Evolutionary conservation across 2,329 filamentous ascomycete genomes (phyloP), one percentile per base, ranked within the genome.

Genomic region (Paradendryphiella salina): DNA sequence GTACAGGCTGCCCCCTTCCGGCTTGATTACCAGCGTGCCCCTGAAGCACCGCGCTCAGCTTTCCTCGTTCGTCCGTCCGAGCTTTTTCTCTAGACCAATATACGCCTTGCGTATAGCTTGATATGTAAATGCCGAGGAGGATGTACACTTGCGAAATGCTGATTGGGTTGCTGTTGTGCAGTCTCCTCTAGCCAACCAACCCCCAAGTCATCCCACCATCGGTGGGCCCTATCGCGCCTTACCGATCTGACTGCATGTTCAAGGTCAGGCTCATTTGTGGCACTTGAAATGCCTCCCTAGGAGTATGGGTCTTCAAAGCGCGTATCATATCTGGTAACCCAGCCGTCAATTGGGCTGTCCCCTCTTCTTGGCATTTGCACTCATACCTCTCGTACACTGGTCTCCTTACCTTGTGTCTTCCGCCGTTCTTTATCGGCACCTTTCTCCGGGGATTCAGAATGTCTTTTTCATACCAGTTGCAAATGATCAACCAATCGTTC

Each of bases 401-500:
- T 14, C 13, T 13, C n/a, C 5, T 26, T 15, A 10, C 6, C 33
- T 31, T 8, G 26, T 10, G 8, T n/a, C 5, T 36, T 37, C 26
- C 29, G 11, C 15, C 13, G 23, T 14, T 14, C 42, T 17, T 21
- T 15, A 13, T 32, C 42, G 10, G 21, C 37, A 15, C 18, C 39
- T 33, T 13, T 40, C 31, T 9, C 14, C 18, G 18, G 18, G 13
- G 13, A 5, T 39, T 20, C 43, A 60, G 13, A n/a, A 70, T 69
- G 67, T 70, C 69, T 35, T 70, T 62, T 52, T 56, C 58, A 7
- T 71, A 64, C 39, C 59, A 68, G 18, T 34, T 71, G 7, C 63
- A 72, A 20, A 63, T 61, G 41, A 69, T 72, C 50, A 71, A 71
- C 21, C 52, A 61, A 6, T 65, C 64, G 13, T 70, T 72, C 31